Base-by-base conservation (phyloP, 495 filamentous ascomycete species). In the Lichenothelia convexa region DNA sequence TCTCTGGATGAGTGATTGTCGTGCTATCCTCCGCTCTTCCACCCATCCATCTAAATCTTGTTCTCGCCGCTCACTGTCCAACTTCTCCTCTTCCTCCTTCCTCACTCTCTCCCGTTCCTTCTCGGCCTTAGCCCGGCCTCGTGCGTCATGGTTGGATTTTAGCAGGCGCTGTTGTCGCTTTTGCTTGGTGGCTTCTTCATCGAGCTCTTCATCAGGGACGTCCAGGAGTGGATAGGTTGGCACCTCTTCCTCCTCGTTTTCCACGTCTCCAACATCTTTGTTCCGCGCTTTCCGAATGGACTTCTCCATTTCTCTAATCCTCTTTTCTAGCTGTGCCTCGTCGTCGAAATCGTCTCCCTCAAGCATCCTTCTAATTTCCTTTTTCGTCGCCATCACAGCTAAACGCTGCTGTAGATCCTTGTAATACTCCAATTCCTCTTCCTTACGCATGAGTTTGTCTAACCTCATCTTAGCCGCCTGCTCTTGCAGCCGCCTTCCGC, bases 381-480 rank as follows among this genome's bases (percentile, higher is more conserved):
- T 93, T 57, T 97, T 97, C 13, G 72, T 80, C 34, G 67, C 66
- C 16, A 72, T 65, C 21, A 70, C 66, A 17, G 51, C 56, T 5
- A 91, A 55, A 13, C 65, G 69, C 12, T 58, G 52, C 39, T 85
- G 80, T 3, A 97, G 60, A 36, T 83, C 70, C 49, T 80, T 82
- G 63, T 83, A 93, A 53, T 91, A 94, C 39, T 92, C 87, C 11
- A 95, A 58, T 47, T 95, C 87, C 51, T 92, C 73, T 18, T 33
- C 31, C 56, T 94, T 95, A 47, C 79, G 79, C 49, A 94, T 80
- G 17, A 97, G 62, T 55, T 91, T 85, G 30, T 97, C 91, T 4
- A 97, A 58, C 13, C 89, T 71, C 79, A 93, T 92, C 53, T 91
- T 94, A 2, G 89, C 87, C 0, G 89, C 91, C 51, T 97, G 89